A percentile compares a stretch with the other conserved stretches of the same genome.
Evolutionary conservation across 805 yeast genomes (phyloP).

Genomic region (Tetrapisispora phaffii): DNA sequence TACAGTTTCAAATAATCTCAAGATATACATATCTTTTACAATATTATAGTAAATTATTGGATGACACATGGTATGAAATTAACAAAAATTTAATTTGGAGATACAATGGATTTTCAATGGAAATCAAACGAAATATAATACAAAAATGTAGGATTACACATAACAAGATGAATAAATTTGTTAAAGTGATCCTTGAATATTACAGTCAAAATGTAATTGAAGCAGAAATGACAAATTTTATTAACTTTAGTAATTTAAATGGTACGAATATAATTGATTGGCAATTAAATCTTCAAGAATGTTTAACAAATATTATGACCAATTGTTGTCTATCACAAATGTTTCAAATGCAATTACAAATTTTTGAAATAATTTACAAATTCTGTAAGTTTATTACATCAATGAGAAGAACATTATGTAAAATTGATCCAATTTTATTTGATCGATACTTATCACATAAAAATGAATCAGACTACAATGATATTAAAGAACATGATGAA

Average conservation of each 20-base stretch:
- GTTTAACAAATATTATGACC: conserved; percentile 24
- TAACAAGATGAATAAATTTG: conserved; percentile 31
- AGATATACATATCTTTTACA: conserved; percentile 60
- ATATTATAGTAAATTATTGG: conserved; percentile 49
- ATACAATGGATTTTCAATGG: conserved; percentile 34
- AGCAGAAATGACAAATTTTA: conserved; percentile 10
- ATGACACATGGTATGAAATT: conserved; percentile 64
- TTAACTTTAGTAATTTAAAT: neutral
- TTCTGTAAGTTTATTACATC: conserved; percentile 26
- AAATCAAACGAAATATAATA: conserved; percentile 46
- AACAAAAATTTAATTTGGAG: conserved; percentile 55
- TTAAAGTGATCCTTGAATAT: conserved; percentile 20
- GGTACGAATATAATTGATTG: conserved; percentile 8
- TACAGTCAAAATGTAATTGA: conserved; percentile 20
- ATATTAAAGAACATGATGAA: neutral
- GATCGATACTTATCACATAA: conserved; percentile 4
- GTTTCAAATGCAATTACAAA: conserved; percentile 23
- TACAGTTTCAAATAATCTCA: conserved; percentile 72
- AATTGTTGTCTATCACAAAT: conserved; percentile 20
- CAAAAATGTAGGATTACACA: conserved; percentile 46
- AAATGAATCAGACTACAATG: neutral
- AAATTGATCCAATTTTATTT: conserved; percentile 12
- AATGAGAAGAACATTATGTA: conserved; percentile 14
- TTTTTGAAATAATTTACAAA: conserved; percentile 24
- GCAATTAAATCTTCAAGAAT: conserved; percentile 17